Conservation (phyloP, 2,329 filamentous ascomycete genomes). For the Polytolypa hystricis region DNA sequence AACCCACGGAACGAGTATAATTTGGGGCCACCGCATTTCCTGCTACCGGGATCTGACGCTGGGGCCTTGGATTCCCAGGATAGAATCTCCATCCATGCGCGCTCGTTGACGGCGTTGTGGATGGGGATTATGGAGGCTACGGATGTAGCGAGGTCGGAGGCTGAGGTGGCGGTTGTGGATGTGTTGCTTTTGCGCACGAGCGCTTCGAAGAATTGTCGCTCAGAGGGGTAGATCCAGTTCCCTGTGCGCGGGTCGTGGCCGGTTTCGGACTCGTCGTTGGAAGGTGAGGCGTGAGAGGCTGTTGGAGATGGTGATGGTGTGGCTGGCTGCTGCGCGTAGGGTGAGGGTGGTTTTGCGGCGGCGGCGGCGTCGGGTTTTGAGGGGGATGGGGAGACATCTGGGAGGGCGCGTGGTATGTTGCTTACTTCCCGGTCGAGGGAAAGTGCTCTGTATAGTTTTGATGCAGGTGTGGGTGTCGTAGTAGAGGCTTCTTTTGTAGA, state of each 20-base stretch:
- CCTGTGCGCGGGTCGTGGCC: constrained; percentile 58
- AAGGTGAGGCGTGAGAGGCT: constrained; percentile 34
- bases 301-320: constrained; percentile 18
- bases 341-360: constrained; percentile 19
- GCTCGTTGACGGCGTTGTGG: constrained; percentile 96
- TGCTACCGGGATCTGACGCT: constrained; percentile 45
- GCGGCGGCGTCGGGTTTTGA: too few species aligned
- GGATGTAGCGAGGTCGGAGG: constrained; percentile 47
- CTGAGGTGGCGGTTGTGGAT: constrained; percentile 37
- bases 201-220: constrained; percentile 96
- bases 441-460: constrained; percentile 37
- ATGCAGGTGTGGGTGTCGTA: constrained; percentile 14
- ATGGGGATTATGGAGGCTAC: constrained; percentile 92
- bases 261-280: constrained; percentile 70
- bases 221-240: constrained; percentile 95
- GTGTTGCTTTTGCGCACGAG: constrained; percentile 88
- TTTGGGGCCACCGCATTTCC: constrained; percentile 63
- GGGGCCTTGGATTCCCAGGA: constrained; percentile 68
- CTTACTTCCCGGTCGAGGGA: constrained; percentile 63
- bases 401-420: constrained; percentile 59
- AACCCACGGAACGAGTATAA: constrained; percentile 72
- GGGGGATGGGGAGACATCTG: constrained; percentile 11
- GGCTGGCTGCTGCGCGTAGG: constrained; percentile 16
- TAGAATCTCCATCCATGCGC: constrained; percentile 86
- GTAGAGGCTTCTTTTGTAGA: constrained; percentile 12